phyloP scores from a whole-genome alignment of 805 yeast species.

The Metschnikowia arizonensis region DNA sequence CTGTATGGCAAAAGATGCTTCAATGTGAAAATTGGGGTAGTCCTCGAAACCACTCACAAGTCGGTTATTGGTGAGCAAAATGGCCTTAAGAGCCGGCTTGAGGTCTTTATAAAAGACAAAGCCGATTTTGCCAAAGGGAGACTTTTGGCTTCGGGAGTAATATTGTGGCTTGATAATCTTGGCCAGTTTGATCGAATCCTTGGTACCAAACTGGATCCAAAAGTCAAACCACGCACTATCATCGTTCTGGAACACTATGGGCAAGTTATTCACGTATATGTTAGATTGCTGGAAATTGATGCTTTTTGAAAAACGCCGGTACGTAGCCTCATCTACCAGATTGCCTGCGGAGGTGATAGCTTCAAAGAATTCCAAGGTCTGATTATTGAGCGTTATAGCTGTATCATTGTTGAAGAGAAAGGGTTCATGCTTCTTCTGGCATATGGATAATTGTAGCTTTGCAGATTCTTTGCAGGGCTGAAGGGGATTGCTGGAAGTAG shows the following conservation, averaged over 20 bases:
- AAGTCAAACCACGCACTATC: slow-evolving; percentile 39
- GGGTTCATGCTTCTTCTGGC: slow-evolving; percentile 37
- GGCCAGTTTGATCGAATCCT: slow-evolving; percentile 32
- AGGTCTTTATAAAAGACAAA: slow-evolving; percentile 60
- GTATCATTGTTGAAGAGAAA: slow-evolving; percentile 16
- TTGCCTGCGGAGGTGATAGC: not conserved
- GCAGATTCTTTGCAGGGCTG: too few species aligned
- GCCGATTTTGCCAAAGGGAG: slow-evolving; percentile 36
- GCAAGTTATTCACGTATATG: slow-evolving; percentile 65
- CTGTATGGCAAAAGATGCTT: slow-evolving; percentile 41
- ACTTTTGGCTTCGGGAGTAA: slow-evolving; percentile 20
- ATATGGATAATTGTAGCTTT: slow-evolving; percentile 25
- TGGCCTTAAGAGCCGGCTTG: slow-evolving; percentile 60
- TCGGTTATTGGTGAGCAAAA: slow-evolving; percentile 48
- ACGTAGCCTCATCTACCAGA: not conserved
- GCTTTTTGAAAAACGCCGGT: slow-evolving; percentile 18
- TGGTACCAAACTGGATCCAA: slow-evolving; percentile 37
- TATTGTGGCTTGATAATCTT: slow-evolving; percentile 41
- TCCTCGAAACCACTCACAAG: slow-evolving; percentile 19
- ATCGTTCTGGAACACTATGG: slow-evolving; percentile 51
- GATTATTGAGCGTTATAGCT: not conserved
- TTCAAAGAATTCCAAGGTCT: not conserved
- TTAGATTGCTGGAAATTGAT: slow-evolving; percentile 60
- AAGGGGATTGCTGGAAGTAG: too few species aligned
- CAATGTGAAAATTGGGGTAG: slow-evolving; percentile 25